Evolutionary conservation across 257 asterid genomes (phyloP), one percentile per base, ranked within the genome.

Genomic region (Cordia subcordata): DNA sequence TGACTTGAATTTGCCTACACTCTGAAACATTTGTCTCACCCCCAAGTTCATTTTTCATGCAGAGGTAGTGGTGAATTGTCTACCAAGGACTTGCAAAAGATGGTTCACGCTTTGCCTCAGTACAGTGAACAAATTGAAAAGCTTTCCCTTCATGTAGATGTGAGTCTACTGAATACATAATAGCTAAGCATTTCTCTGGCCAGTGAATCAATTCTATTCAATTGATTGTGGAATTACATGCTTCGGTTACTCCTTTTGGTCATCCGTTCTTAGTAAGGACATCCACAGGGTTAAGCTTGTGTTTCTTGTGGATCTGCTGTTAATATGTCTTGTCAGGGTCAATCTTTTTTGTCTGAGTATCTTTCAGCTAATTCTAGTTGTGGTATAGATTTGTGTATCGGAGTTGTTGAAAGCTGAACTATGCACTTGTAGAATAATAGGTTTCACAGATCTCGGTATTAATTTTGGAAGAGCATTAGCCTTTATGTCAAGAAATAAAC

Each of bases 81-180:
- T 44, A 93, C 96, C 53, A 87, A 95, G 63, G 99, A 93, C 67
- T 81, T 93, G 86, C 97, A 93, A 80, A 89, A 85, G 90, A 85
- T 89, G 97, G 99, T 93, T 72, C 99, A 93, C 73, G 97, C 99
- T 61, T 78, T 93, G 88, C 99, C 99, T 70, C 96, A 93, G 60
- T 93, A 93, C 66, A 89, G 99, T 68, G 97, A 93, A 81, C 99
- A 93, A 76, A 93, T 89, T 51, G 99, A 93, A 75, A 93, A 89
- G 80, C 97, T 93, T 67, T 93, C 99, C 49, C 99, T 93, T 58
- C 99, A 93, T 87, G 96, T 93, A 58, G 99, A 93, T 80, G 99
- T 93, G 79, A 87, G 99, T 93, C 35, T 51, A 50, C 14, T 20
- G 17, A 21, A 49, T 49, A 16, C 19, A 5, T 46, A 49, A 6